Conservation (phyloP, 2,329 filamentous ascomycete genomes). For the Thelonectria discophora region DNA sequence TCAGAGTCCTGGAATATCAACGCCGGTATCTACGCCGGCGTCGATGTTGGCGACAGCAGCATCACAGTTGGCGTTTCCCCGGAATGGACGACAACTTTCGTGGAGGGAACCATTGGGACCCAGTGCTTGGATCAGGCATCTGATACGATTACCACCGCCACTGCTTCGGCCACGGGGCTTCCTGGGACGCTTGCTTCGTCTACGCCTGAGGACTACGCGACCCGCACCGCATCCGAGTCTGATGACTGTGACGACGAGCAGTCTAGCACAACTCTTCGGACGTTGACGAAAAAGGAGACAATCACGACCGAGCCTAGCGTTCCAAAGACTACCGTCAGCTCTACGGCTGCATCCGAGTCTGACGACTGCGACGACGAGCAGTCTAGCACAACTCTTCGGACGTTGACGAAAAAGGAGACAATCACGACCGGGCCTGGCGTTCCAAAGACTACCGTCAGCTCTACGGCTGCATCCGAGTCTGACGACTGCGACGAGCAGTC, state of each 20-base stretch:
- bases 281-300: neutral
- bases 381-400: too few species aligned
- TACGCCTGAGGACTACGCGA: neutral
- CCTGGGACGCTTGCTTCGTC: neutral
- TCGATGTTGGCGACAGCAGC: slow-evolving; percentile 2
- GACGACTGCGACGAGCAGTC: too few species aligned
- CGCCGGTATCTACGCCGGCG: slow-evolving; percentile 6
- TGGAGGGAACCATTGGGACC: slow-evolving; percentile 2
- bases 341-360: too few species aligned
- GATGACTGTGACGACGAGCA: neutral
- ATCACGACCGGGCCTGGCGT: too few species aligned
- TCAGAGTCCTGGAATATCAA: slow-evolving; percentile 13
- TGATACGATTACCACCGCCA: neutral
- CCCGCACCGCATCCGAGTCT: neutral
- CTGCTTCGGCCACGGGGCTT: neutral
- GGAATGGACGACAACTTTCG: slow-evolving; percentile 5
- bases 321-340: too few species aligned
- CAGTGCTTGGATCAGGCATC: neutral
- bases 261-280: neutral
- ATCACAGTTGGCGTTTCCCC: neutral
- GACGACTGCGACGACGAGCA: too few species aligned
- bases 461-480: too few species aligned
- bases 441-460: too few species aligned
- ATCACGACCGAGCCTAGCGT: neutral
- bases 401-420: too few species aligned